Base-by-base conservation (phyloP, 192 early-diverging fungal species). In the Kickxella alabastrina region DNA sequence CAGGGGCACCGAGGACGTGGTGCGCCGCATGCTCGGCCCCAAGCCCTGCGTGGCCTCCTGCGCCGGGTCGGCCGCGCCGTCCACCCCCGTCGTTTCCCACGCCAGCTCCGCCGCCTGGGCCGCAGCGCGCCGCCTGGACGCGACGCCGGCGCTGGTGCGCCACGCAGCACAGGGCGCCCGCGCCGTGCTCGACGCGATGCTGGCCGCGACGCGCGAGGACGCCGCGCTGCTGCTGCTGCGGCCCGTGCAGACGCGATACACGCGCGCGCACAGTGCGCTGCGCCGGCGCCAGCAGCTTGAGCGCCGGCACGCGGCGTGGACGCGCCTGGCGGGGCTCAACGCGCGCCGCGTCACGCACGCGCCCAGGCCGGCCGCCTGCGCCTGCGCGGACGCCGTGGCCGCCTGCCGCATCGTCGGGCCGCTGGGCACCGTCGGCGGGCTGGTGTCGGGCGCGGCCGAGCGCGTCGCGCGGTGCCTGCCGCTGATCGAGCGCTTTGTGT, bases 1-100 rank as follows among this genome's bases (percentile, higher is more conserved):
- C 65, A 79, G 62, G 69, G 76, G 7, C 61, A 83, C 37, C 75
- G 84, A 47, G 83, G 84, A 39, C 49, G 80, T 47, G 84, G 79
- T 28, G 69, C 81, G 27, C 81, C 50, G 59, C 10, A 54, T 58
- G 50, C 57, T 65, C 12, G 49, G 19, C 15, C 32, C 6, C 4
- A 28, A 32, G 31, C 5, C 35, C 3, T 22, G 22, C 19, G 41
- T 12, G 29, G 43, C 34, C 15, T 44, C 43, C 23, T n/a, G n/a
- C n/a, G 39, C 6, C 4, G 37, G 41, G 31, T 6, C 35, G 9
- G 31, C 26, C 19, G 41, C 10, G 29, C 53, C 34, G 14, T 44
- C 43, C 23, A n/a, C 18, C 18, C 25, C 35, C 35, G 14, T 51
- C 8, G 52, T 53, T 1, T 18, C 42, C 5, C 9, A 36, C 9